A percentile compares a stretch with the other conserved stretches of the same genome.
phyloP scores from a whole-genome alignment of 2,329 filamentous ascomycete genomes.

The Penicillium thymicola region DNA sequence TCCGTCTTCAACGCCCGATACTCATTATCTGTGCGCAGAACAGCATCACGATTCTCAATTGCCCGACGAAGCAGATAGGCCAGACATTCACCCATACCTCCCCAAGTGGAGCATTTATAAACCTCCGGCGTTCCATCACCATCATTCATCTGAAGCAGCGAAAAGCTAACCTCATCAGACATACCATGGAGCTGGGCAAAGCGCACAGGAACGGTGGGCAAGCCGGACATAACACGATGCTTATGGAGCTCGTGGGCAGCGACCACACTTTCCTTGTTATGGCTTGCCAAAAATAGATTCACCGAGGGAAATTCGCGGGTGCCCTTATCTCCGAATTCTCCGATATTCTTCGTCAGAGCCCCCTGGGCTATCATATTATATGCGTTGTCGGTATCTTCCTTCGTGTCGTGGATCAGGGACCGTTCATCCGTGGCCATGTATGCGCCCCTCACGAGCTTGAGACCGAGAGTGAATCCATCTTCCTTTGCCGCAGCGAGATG shows the following conservation, averaged over 20 bases:
- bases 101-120: slow-evolving; percentile 58
- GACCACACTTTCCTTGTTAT: slow-evolving; percentile 71
- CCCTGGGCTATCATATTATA: slow-evolving; percentile 71
- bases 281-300: slow-evolving; percentile 72
- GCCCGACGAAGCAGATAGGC: slow-evolving; percentile 64
- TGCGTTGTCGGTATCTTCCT: slow-evolving; percentile 65
- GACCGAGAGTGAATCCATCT: slow-evolving; percentile 64
- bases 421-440: slow-evolving; percentile 69
- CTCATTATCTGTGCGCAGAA: slow-evolving; percentile 49
- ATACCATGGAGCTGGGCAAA: slow-evolving; percentile 60
- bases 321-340: slow-evolving; percentile 20
- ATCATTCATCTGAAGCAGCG: slow-evolving; percentile 47
- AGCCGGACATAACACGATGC: slow-evolving; percentile 39
- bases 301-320: slow-evolving; percentile 52
- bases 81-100: slow-evolving; percentile 67
- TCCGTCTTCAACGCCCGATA: slow-evolving; percentile 30
- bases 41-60: slow-evolving; percentile 60
- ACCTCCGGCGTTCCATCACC: slow-evolving; percentile 40
- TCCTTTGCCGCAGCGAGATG: slow-evolving; percentile 60
- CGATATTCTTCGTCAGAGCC: slow-evolving; percentile 55
- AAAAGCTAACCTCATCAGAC: slow-evolving; percentile 59
- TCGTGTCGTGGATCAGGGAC: slow-evolving; percentile 67
- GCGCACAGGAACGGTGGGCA: slow-evolving; percentile 48
- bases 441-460: slow-evolving; percentile 73
- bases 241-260: slow-evolving; percentile 51